These are phyloP conservation scores for Cytospora mali DNA, from an alignment of 2,329 filamentous ascomycete genomes.

Conservation along the genomic window DNA sequence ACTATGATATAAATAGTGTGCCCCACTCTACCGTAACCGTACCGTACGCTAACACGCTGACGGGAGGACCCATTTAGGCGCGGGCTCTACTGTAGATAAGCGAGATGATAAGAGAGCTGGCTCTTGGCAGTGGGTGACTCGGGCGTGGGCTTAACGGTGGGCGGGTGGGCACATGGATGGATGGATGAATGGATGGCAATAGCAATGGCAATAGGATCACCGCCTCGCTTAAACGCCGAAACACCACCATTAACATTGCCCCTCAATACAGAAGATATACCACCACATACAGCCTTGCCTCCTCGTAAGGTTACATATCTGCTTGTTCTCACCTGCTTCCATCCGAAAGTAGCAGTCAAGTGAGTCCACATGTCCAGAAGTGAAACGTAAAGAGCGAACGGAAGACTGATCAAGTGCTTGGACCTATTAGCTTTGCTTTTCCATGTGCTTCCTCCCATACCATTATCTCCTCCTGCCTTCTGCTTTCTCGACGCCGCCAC, in stretches of 20 bases:
- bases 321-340: background rate
- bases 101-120: background rate
- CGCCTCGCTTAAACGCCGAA: constrained; percentile 1
- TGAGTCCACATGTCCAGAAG: background rate
- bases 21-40: background rate
- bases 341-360: background rate
- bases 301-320: background rate
- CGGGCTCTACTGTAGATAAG: background rate
- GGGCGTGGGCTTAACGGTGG: background rate
- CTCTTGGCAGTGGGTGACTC: background rate
- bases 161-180: too few relatives aligned
- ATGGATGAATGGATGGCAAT: too few relatives aligned
- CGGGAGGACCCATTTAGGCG: background rate
- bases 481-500: background rate
- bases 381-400: background rate
- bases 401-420: background rate
- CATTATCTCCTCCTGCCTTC: background rate
- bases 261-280: background rate
- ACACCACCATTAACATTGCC: background rate
- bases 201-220: background rate
- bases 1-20: background rate
- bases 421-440: background rate
- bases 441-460: background rate
- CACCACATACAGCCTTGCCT: background rate
- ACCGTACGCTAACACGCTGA: background rate